Conservation (phyloP, 75 land plant species). For the Adiantum capillusveneris region DNA sequence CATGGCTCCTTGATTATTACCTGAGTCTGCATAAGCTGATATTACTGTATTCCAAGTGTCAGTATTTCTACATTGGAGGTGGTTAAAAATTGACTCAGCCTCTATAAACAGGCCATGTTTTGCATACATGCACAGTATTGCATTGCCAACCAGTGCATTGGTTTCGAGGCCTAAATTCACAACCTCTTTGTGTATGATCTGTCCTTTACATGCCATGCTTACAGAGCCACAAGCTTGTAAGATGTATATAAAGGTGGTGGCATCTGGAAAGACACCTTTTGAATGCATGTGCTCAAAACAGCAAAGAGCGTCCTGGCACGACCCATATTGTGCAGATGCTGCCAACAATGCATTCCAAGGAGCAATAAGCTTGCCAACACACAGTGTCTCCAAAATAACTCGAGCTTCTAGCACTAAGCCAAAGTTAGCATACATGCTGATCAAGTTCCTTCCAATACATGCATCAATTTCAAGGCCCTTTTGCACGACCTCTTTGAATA, state of each 20-base stretch:
- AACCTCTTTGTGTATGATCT: not conserved
- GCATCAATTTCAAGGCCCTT: not conserved
- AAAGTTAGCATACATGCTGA: not conserved
- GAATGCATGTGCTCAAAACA: conserved; percentile 2
- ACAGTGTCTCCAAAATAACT: not conserved
- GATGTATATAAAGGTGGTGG: not conserved
- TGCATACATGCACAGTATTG: not conserved
- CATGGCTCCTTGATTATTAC: conserved; percentile 1
- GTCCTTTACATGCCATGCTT: not conserved
- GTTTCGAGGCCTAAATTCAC: not conserved
- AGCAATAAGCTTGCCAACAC: not conserved
- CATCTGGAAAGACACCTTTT: not conserved
- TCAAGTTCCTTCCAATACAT: not conserved
- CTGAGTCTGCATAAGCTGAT: not conserved
- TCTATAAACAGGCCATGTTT: not conserved
- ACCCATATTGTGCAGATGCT: conserved; percentile 1
- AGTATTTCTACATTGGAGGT: not conserved
- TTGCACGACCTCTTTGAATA: too few species aligned
- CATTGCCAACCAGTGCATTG: conserved; percentile 1
- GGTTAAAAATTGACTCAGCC: not conserved
- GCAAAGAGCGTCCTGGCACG: not conserved
- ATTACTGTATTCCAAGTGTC: not conserved
- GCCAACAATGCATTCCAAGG: conserved; percentile 2
- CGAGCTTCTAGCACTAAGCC: not conserved
- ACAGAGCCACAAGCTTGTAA: not conserved